Percentiles rank a stretch among this genome's conserved stretches.
Conservation (phyloP, 2,329 filamentous ascomycete genomes). For the Niveomyces coronatus region DNA sequence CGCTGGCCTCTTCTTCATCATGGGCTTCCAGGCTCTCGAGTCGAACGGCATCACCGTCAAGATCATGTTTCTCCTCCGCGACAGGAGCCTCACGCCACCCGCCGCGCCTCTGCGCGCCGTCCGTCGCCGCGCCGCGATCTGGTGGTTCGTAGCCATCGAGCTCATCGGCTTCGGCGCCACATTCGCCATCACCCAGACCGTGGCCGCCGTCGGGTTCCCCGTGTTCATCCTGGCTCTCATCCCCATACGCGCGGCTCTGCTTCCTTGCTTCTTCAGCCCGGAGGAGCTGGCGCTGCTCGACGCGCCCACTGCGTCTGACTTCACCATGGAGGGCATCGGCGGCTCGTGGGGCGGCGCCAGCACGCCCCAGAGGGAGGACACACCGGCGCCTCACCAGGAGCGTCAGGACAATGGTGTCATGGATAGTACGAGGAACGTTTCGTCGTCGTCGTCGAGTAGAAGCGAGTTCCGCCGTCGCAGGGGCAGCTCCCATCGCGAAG, state of each 20-base stretch:
- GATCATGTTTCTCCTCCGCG: constrained; percentile 57
- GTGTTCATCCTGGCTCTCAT: constrained; percentile 62
- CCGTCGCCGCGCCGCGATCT: constrained; percentile 53
- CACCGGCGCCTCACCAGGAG: constrained; percentile 9
- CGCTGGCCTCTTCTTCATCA: constrained; percentile 74
- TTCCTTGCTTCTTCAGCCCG: constrained; percentile 50
- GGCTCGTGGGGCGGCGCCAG: constrained; percentile 43
- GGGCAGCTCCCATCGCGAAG: constrained; percentile 13
- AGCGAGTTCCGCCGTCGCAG: constrained; percentile 5
- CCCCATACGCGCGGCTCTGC: constrained; percentile 51
- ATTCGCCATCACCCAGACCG: constrained; percentile 74
- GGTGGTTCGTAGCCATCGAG: constrained; percentile 60
- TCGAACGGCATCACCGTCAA: constrained; percentile 71
- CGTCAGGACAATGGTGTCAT: background rate
- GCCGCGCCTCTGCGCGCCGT: constrained; percentile 51
- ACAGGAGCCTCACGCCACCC: constrained; percentile 49
- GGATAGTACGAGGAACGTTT: background rate
- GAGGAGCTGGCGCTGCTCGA: constrained; percentile 56
- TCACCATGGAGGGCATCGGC: constrained; percentile 67
- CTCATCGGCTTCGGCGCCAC: constrained; percentile 64
- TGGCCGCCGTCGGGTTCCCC: constrained; percentile 73
- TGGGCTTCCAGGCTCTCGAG: constrained; percentile 69
- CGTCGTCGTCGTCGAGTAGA: background rate
- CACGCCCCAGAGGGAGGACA: constrained; percentile 13
- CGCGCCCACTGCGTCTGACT: constrained; percentile 62